Base-by-base conservation (phyloP, 169 alveolate species). In the Perkinsus olseni region DNA sequence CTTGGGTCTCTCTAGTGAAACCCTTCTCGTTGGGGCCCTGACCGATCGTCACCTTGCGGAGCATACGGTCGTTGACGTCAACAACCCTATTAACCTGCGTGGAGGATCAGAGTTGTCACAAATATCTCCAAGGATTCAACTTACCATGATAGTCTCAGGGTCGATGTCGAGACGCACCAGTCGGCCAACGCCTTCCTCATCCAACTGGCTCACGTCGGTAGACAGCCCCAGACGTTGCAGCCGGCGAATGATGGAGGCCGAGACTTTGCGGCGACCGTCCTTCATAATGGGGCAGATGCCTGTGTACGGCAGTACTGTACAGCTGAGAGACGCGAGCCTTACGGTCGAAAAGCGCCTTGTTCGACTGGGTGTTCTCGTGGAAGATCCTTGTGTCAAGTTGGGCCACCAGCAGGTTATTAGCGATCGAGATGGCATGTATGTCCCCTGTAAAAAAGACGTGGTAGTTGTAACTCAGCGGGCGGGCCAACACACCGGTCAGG, bases 21-120 rank as follows among this genome's bases (percentile, higher is more conserved):
- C 48, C 92, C 20, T 91, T 91, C 74, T 40, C 92, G 38, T 38
- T 38, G 21, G 74, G 74, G 51, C 92, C 92, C 38, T 38, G 92
- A 8, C 51, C 92, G 31, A 38, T 28, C 74, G 50, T 91, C 3
- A 91, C 3, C 50, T 91, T 91, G 39, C 92, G 92, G 74, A 91
- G 74, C 50, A 82, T 38, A 39, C 93, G 91, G 93, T 92, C 93
- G 38, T 92, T 92, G 37, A 92, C 74, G 51, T 92, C 93, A 31
- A 92, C 91, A 11, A 92, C 93, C 11, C 93, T 6, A 11, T 39
- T 45, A 39, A 62, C 50, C 31, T 21, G 48, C 34, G 36, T 8
- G 31, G 82, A 8, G 34, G 82, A 13, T 3, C n/a, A n/a, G n/a
- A n/a, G n/a, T n/a, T n/a, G n/a, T n/a, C n/a, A n/a, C n/a, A n/a